Evolutionary conservation across 345 rosid genomes (phyloP).

Genomic region (Excoecaria agallocha): DNA sequence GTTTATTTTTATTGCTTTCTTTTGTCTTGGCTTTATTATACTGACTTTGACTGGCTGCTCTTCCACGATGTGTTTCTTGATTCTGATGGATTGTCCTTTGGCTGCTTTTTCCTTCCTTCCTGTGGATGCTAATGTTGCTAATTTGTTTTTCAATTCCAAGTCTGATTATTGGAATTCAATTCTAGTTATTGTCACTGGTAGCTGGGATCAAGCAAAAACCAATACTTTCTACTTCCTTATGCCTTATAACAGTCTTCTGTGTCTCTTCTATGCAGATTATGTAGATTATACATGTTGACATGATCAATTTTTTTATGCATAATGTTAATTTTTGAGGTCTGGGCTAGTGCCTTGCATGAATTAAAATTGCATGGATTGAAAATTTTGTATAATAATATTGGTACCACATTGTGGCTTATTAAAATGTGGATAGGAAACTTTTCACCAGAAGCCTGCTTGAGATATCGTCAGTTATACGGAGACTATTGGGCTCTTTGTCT

Average conservation of each 20-base stretch:
- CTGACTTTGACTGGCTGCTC: not conserved
- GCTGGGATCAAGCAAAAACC: not conserved
- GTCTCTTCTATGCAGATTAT: too few species aligned
- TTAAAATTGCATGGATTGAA: not conserved
- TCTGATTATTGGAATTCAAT: not conserved
- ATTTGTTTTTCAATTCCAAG: not conserved
- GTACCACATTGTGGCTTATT: too few species aligned
- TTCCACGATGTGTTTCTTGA: not conserved
- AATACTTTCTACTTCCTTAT: not conserved
- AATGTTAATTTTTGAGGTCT: not conserved
- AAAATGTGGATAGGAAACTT: not conserved
- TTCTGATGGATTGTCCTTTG: not conserved
- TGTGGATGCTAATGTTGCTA: not conserved
- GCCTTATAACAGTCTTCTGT: not conserved
- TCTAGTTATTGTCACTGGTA: not conserved
- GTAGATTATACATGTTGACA: not conserved
- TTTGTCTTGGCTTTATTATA: not conserved
- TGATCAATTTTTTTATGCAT: not conserved
- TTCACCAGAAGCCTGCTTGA: not conserved
- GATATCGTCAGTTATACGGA: not conserved
- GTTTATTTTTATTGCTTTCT: conserved; percentile 3
- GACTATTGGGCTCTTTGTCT: not conserved
- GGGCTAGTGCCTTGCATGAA: not conserved
- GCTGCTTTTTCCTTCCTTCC: not conserved
- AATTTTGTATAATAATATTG: not conserved